Conservation (phyloP, 1,139 yeast genomes). For the Blastobotrys apis region DNA sequence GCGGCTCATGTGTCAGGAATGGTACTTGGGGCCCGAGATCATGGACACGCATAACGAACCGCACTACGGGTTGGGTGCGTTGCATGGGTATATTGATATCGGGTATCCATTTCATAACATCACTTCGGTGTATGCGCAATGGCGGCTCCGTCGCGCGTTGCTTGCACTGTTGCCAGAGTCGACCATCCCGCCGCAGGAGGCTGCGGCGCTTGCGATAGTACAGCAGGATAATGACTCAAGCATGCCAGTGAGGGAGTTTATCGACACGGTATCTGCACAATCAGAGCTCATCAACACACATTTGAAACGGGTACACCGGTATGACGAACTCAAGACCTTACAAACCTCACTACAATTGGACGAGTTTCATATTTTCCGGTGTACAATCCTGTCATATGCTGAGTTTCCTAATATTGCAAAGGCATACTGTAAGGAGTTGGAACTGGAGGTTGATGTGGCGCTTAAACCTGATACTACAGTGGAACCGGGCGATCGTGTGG, state of each 20-base stretch:
- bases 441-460: slow-evolving; percentile 26
- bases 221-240: not conserved
- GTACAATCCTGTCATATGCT: slow-evolving; percentile 24
- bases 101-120: slow-evolving; percentile 26
- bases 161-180: not conserved
- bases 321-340: too few species aligned
- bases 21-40: slow-evolving; percentile 5
- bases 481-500: slow-evolving; percentile 33
- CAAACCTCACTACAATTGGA: too few species aligned
- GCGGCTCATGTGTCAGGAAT: not conserved
- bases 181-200: not conserved
- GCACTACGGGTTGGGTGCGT: slow-evolving; percentile 10
- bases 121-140: slow-evolving; percentile 21
- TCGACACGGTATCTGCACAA: not conserved
- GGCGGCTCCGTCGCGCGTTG: slow-evolving; percentile 16
- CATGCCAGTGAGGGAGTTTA: slow-evolving; percentile 2
- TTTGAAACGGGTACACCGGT: slow-evolving; percentile 2
- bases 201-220: not conserved
- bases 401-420: slow-evolving; percentile 24
- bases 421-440: slow-evolving; percentile 31
- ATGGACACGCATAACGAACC: not conserved
- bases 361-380: slow-evolving; percentile 23
- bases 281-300: slow-evolving; percentile 4
- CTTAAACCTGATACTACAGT: slow-evolving; percentile 25
- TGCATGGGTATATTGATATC: slow-evolving; percentile 20